Conservation (phyloP, 2,329 filamentous ascomycete genomes). For the Beauveria sp. region DNA sequence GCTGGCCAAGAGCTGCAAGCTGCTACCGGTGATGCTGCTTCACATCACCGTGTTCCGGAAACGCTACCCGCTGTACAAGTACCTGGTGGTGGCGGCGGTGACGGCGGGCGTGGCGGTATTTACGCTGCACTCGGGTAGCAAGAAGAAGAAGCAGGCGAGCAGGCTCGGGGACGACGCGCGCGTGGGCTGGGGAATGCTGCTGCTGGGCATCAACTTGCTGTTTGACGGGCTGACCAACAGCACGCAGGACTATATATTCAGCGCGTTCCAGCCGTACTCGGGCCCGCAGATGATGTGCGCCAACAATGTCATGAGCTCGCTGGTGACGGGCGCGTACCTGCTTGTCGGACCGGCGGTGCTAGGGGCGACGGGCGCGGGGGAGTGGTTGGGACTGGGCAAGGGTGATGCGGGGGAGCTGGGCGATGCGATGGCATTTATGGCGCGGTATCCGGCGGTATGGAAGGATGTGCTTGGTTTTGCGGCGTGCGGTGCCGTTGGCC, state of each 20-base stretch:
- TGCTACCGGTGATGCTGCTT: slow-evolving; percentile 96
- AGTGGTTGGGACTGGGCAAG: slow-evolving; percentile 59
- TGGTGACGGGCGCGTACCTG: slow-evolving; percentile 63
- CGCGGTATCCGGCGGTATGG: slow-evolving; percentile 70
- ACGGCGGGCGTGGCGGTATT: slow-evolving; percentile 92
- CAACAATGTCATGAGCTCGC: slow-evolving; percentile 80
- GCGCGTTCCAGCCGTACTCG: slow-evolving; percentile 67
- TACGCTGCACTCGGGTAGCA: slow-evolving; percentile 70
- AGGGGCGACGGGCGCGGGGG: slow-evolving; percentile 56
- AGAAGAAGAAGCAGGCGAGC: slow-evolving; percentile 34
- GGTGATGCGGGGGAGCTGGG: slow-evolving; percentile 67
- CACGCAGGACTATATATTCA: slow-evolving; percentile 92
- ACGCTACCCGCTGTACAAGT: slow-evolving; percentile 91
- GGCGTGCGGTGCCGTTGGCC: slow-evolving; percentile 82
- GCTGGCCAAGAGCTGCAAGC: slow-evolving; percentile 94
- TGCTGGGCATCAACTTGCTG: slow-evolving; percentile 82
- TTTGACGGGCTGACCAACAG: slow-evolving; percentile 96
- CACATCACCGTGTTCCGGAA: slow-evolving; percentile 88
- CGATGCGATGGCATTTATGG: slow-evolving; percentile 75
- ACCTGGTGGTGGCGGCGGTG: slow-evolving; percentile 83
- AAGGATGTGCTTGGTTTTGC: slow-evolving; percentile 86
- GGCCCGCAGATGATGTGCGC: slow-evolving; percentile 99
- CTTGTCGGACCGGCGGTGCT: slow-evolving; percentile 73
- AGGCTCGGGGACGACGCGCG: slow-evolving; percentile 44
- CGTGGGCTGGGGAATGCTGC: slow-evolving; percentile 69